Base-by-base conservation (phyloP, 768 basidiomycete genomes). In the button mushroom (Agaricus bisporus) region DNA sequence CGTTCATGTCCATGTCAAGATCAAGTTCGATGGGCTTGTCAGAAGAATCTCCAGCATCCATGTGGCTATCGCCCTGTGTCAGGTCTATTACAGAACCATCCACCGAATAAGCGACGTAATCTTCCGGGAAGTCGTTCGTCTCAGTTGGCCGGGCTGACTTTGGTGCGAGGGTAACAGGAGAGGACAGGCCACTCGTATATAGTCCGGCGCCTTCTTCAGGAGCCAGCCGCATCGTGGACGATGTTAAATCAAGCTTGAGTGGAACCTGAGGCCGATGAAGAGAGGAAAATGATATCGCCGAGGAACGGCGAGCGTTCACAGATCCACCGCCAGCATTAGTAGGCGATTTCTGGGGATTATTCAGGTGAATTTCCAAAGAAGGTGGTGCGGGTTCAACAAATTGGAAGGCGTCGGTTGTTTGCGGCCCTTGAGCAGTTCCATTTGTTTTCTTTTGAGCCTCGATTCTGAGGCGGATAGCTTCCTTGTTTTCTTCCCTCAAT, bases 1-100 rank as follows among this genome's bases (percentile, higher is more conserved):
- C 62, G 73, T 83, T 81, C 48, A 85, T 79, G 58, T 88, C 84
- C 66, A 85, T 82, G 48, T 89, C 87, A 51, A 91, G 61, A 64
- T 91, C 87, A 22, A 91, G 75, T 61, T 89, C 88, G 53, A 91
- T 90, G 17, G 89, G 88, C 64, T 87, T 86, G 64, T 91, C 88
- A 0, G 81, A 86, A 5, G 84, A 86, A 61, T 70, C 83, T 12
- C 88, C 85, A 14, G 76, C 62, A 56, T 56, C 48, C 54, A 58
- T 36, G 18, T 58, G 41, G 26, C 58, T 60, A 11, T 26, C 32
- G 17, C 38, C 49, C 26, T 77, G 67, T 12, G 73, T 84, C 6
- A 88, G 73, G 61, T 88, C 86, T 42, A 88, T 83, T 54, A 81
- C 79, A 44, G 78, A 66, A 46, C 66, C 58, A 52, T 66, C 58